Percentiles rank a stretch among this genome's conserved stretches.
Evolutionary conservation across 257 asterid species (phyloP).

Genomic region (Henckelia pumila): DNA sequence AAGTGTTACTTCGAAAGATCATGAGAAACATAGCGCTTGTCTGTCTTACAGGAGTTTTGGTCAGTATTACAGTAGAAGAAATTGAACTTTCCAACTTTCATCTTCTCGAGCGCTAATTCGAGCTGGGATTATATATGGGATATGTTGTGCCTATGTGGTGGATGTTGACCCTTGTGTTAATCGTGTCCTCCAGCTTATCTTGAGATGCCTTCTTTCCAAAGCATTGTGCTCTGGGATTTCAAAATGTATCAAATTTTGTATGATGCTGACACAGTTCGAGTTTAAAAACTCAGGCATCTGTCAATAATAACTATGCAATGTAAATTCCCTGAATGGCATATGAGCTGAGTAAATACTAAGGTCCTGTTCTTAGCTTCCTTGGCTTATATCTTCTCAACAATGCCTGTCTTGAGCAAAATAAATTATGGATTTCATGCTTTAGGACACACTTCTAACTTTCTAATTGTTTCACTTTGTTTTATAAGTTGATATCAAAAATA

Average conservation of each 20-base stretch:
- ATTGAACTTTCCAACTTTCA: background rate
- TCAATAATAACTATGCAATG: constrained; percentile 22
- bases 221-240: constrained; percentile 31
- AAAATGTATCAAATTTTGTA: constrained; percentile 25
- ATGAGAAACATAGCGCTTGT: constrained; percentile 15
- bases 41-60: constrained; percentile 22
- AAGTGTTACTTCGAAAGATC: constrained; percentile 33
- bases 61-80: constrained; percentile 13
- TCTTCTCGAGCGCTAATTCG: constrained; percentile 1
- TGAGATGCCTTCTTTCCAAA: constrained; percentile 21
- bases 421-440: background rate
- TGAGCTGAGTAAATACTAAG: constrained; percentile 6
- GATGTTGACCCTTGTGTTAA: constrained; percentile 4
- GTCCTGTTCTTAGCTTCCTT: constrained; percentile 17
- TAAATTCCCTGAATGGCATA: constrained; percentile 30
- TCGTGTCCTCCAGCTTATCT: constrained; percentile 10
- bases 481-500: background rate
- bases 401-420: constrained; percentile 9
- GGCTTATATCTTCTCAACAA: constrained; percentile 9
- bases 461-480: background rate
- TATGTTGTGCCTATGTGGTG: background rate
- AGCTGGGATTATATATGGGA: constrained; percentile 13
- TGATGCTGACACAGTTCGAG: constrained; percentile 21
- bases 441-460: background rate
- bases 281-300: constrained; percentile 22